Evolutionary conservation across 306 rosid genomes (phyloP).

Genomic region (Inga leiocalycina): DNA sequence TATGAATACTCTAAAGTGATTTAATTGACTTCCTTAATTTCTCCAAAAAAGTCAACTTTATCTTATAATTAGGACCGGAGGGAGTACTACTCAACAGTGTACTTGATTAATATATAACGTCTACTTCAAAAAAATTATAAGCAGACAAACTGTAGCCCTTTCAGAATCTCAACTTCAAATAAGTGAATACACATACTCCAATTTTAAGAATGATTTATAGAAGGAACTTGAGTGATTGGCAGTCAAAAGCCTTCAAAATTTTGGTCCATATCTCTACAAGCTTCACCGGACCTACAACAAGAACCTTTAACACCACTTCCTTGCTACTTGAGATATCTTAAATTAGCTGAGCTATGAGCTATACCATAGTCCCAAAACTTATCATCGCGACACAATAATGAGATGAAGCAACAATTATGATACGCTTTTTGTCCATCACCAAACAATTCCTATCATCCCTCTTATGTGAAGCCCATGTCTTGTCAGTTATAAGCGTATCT

Average conservation of each 20-base stretch:
- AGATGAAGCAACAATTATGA: background rate
- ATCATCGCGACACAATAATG: background rate
- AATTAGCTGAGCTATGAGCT: background rate
- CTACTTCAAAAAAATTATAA: background rate
- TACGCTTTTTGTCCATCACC: background rate
- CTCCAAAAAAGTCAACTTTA: too few species aligned
- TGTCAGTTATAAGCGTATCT: background rate
- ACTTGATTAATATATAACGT: background rate
- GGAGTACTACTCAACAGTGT: conserved; percentile 10
- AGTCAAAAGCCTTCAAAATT: conserved; percentile 21
- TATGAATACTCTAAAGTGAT: too few species aligned
- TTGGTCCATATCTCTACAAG: background rate
- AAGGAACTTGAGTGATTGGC: conserved; percentile 12
- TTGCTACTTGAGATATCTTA: conserved; percentile 23
- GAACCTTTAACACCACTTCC: conserved; percentile 1
- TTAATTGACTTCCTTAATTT: too few species aligned
- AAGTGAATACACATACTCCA: conserved; percentile 11
- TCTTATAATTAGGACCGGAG: too few species aligned
- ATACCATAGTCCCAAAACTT: background rate
- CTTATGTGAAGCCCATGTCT: background rate
- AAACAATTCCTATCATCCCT: conserved; percentile 14
- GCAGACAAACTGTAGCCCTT: background rate
- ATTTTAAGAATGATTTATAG: conserved; percentile 16
- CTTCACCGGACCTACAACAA: conserved; percentile 17
- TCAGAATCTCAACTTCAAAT: conserved; percentile 12